phyloP scores from a whole-genome alignment of 2,329 filamentous ascomycete species.

The Coniochaeta ligniaria region DNA sequence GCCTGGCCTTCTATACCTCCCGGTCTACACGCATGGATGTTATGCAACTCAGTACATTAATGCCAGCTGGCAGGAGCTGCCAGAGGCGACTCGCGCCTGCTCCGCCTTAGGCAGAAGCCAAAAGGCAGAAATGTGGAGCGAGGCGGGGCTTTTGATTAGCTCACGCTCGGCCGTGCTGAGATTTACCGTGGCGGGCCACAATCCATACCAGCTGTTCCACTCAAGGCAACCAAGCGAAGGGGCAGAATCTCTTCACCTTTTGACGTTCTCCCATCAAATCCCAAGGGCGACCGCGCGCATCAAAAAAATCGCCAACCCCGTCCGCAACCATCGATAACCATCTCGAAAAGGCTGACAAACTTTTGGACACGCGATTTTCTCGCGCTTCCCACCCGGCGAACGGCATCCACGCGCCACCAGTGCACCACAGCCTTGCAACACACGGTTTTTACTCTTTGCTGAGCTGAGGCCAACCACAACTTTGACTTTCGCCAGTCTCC shows the following conservation, averaged over 20 bases:
- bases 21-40: too few species aligned
- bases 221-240: constrained; percentile 8
- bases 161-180: neutral
- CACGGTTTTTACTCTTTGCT: constrained; percentile 31
- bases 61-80: neutral
- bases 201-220: neutral
- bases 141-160: neutral
- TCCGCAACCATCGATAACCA: constrained; percentile 52
- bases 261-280: constrained; percentile 34
- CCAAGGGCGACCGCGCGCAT: constrained; percentile 47
- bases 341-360: constrained; percentile 45
- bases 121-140: neutral
- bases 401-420: constrained; percentile 33
- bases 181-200: neutral
- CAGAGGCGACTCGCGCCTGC: neutral
- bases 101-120: neutral
- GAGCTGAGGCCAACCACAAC: neutral
- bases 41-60: neutral
- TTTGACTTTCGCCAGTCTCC: neutral
- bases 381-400: constrained; percentile 33
- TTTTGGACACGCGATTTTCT: constrained; percentile 48
- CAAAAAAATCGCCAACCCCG: constrained; percentile 52
- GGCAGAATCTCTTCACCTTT: constrained; percentile 40
- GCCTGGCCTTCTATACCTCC: too few species aligned
- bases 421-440: constrained; percentile 16